Evolutionary conservation across 306 rosid species (phyloP).

Genomic region (Vicia villosa): DNA sequence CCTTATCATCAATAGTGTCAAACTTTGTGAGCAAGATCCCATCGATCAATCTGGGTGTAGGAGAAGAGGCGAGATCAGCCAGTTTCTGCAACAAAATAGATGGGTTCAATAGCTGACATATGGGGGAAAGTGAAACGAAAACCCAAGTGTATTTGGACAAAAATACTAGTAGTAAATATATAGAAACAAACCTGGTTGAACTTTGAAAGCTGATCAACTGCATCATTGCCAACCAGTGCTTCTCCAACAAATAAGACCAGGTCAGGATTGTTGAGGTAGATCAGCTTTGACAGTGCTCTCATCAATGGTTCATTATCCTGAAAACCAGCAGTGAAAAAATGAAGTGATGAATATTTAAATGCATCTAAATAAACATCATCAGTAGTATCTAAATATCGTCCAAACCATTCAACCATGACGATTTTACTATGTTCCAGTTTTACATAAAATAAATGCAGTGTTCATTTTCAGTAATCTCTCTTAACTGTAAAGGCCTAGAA

Average conservation of each 20-base stretch:
- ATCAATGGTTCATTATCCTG: constrained; percentile 97
- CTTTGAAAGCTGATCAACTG: constrained; percentile 97
- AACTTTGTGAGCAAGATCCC: constrained; percentile 98
- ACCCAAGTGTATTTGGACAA: not conserved
- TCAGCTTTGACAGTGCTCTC: constrained; percentile 96
- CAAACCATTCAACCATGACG: constrained; percentile 9
- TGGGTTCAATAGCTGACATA: constrained; percentile 9
- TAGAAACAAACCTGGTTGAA: constrained; percentile 76
- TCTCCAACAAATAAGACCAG: constrained; percentile 96
- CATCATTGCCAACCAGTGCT: constrained; percentile 98
- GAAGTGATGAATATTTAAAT: constrained; percentile 9
- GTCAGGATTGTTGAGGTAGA: constrained; percentile 89
- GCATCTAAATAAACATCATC: constrained; percentile 8
- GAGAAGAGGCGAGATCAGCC: constrained; percentile 77
- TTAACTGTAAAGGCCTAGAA: constrained; percentile 13
- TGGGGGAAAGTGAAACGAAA: not conserved
- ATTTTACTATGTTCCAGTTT: not conserved
- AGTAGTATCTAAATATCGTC: constrained; percentile 6
- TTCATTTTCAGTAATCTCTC: not conserved
- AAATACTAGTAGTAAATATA: not conserved
- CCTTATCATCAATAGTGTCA: constrained; percentile 97
- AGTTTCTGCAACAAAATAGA: constrained; percentile 66
- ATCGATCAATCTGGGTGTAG: constrained; percentile 75
- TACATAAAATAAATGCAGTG: constrained; percentile 15
- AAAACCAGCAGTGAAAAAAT: constrained; percentile 34